These are phyloP conservation scores for Rhodotorula taiwanensis DNA, from an alignment of 768 basidiomycete species.

Conservation along the genomic window DNA sequence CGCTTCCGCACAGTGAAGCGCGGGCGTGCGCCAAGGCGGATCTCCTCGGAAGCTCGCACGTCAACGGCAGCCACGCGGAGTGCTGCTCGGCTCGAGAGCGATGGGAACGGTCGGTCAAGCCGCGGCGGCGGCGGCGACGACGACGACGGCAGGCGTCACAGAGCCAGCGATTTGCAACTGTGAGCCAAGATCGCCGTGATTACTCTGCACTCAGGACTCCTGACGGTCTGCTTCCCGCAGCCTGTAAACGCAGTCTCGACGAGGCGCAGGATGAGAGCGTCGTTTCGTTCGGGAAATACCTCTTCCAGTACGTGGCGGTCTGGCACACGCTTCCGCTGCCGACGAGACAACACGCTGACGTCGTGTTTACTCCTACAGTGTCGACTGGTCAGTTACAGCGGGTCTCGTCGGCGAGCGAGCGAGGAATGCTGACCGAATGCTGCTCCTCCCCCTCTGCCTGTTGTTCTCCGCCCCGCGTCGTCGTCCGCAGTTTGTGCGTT, in stretches of 20 bases:
- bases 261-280: constrained; percentile 31
- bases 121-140: too few species aligned
- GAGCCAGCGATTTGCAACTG: neutral
- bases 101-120: too few species aligned
- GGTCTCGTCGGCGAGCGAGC: too few species aligned
- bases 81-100: too few species aligned
- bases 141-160: too few species aligned
- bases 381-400: neutral
- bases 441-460: neutral
- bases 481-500: neutral
- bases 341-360: neutral
- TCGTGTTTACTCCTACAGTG: neutral
- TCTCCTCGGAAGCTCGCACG: too few species aligned
- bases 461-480: too few species aligned
- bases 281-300: constrained; percentile 29
- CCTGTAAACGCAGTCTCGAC: constrained; percentile 27
- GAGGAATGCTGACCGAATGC: neutral
- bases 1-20: too few species aligned
- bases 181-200: neutral
- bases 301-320: constrained; percentile 23
- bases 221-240: too few species aligned
- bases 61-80: too few species aligned
- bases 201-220: too few species aligned
- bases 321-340: neutral
- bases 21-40: too few species aligned